Percentiles rank a stretch among this genome's conserved stretches.
These are phyloP conservation scores for Rhizopus stolonifer DNA, from an alignment of 371 early-diverging fungal species.

Conservation along the genomic window DNA sequence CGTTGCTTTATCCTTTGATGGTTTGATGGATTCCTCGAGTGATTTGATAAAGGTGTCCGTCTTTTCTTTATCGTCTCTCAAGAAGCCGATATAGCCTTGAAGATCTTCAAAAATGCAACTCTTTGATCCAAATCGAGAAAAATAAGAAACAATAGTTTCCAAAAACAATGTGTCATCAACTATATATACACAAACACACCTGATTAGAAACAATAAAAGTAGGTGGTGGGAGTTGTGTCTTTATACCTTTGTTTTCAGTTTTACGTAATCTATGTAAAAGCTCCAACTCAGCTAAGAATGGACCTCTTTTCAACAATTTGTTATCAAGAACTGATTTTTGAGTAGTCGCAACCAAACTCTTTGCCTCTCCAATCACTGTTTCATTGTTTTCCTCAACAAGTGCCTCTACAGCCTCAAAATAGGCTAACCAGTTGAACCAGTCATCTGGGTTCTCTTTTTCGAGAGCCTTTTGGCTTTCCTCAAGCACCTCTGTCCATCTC, in stretches of 20 bases:
- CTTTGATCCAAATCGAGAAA: slow-evolving; percentile 67
- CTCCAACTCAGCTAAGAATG: slow-evolving; percentile 76
- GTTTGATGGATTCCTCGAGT: slow-evolving; percentile 32
- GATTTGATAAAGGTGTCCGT: slow-evolving; percentile 36
- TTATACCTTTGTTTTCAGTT: slow-evolving; percentile 22
- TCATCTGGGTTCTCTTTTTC: slow-evolving; percentile 63
- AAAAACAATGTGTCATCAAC: slow-evolving; percentile 35
- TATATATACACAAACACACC: too few species aligned
- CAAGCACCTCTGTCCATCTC: slow-evolving; percentile 45
- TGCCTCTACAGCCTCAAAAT: slow-evolving; percentile 58
- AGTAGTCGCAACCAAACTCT: slow-evolving; percentile 36
- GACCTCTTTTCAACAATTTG: slow-evolving; percentile 60
- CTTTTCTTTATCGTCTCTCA: slow-evolving; percentile 24
- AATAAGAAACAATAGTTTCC: slow-evolving; percentile 58
- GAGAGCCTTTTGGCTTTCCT: slow-evolving; percentile 40
- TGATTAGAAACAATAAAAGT: too few species aligned
- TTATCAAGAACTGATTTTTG: slow-evolving; percentile 35
- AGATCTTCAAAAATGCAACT: slow-evolving; percentile 81
- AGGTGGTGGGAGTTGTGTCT: too few species aligned
- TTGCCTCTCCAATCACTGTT: slow-evolving; percentile 32
- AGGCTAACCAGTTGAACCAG: slow-evolving; percentile 67
- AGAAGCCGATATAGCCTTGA: slow-evolving; percentile 52
- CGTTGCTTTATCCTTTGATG: slow-evolving; percentile 21
- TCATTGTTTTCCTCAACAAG: slow-evolving; percentile 15
- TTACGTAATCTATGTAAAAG: slow-evolving; percentile 48